Percentiles rank a stretch among this genome's conserved stretches.
Conservation (phyloP, 192 early-diverging fungal genomes). For the Gamsiella multidivaricata region DNA sequence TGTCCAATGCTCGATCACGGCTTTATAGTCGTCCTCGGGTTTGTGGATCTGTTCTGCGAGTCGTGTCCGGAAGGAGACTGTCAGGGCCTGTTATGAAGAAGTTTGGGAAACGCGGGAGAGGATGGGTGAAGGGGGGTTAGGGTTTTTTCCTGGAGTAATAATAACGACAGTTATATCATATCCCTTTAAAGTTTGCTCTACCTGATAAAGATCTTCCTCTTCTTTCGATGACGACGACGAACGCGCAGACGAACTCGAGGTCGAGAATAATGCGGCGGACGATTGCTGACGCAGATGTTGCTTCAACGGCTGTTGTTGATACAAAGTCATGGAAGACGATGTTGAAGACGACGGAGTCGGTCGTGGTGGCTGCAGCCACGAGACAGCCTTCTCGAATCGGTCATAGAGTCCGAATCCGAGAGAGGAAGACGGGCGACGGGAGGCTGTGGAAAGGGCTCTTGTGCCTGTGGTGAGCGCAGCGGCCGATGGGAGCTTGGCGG, state of each 20-base stretch:
- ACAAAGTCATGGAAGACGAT: background rate
- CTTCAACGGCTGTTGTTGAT: background rate
- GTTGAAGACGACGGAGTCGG: too few species aligned
- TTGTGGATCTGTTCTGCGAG: constrained; percentile 50
- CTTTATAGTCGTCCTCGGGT: constrained; percentile 49
- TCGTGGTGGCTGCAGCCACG: constrained; percentile 10
- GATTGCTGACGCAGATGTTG: background rate
- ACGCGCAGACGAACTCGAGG: background rate
- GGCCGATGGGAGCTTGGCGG: constrained; percentile 26
- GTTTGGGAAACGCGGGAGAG: background rate
- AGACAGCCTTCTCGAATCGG: constrained; percentile 8
- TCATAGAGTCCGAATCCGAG: constrained; percentile 7
- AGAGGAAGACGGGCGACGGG: constrained; percentile 5
- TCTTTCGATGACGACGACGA: constrained; percentile 30
- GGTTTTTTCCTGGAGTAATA: too few species aligned
- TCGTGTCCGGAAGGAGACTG: constrained; percentile 45
- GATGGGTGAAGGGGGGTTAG: too few species aligned
- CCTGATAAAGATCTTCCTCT: constrained; percentile 52
- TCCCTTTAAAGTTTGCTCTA: constrained; percentile 4
- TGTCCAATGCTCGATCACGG: constrained; percentile 51
- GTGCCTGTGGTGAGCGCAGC: constrained; percentile 28
- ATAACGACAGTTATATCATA: too few species aligned
- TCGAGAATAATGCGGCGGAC: constrained; percentile 19
- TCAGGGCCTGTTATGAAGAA: constrained; percentile 18
- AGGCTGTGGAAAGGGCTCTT: constrained; percentile 21